These are phyloP conservation scores for Myxozyma sirexii DNA, from an alignment of 805 yeast genomes.

Conservation along the genomic window DNA sequence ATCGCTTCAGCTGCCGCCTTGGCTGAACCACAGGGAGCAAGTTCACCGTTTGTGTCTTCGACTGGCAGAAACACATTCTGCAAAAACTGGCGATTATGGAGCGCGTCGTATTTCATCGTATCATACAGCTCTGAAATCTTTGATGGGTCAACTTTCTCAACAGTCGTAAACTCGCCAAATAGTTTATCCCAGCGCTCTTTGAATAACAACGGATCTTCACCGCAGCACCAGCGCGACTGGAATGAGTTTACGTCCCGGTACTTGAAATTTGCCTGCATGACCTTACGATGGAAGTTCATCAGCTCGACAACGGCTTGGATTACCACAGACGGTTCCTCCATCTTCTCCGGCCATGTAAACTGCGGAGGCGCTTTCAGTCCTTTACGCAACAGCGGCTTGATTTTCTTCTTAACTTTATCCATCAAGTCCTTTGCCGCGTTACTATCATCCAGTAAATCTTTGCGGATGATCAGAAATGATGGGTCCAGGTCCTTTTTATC, in stretches of 20 bases:
- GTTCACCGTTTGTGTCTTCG: slow-evolving; percentile 45
- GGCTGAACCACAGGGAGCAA: neutral
- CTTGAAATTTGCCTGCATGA: slow-evolving; percentile 79
- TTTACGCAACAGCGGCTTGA: slow-evolving; percentile 89
- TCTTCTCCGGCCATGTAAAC: slow-evolving; percentile 97
- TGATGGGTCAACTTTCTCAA: slow-evolving; percentile 96
- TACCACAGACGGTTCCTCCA: slow-evolving; percentile 96
- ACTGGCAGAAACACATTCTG: slow-evolving; percentile 75
- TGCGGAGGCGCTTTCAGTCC: slow-evolving; percentile 97
- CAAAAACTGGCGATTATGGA: slow-evolving; percentile 88
- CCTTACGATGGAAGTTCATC: slow-evolving; percentile 85
- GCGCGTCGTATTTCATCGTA: slow-evolving; percentile 97
- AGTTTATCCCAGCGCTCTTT: slow-evolving; percentile 97
- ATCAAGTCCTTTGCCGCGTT: slow-evolving; percentile 97
- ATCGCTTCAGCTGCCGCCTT: neutral
- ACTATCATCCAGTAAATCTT: slow-evolving; percentile 90
- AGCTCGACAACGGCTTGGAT: slow-evolving; percentile 91
- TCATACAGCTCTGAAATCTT: slow-evolving; percentile 95
- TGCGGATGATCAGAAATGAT: slow-evolving; percentile 77
- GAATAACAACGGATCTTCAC: slow-evolving; percentile 87
- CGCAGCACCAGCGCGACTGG: slow-evolving; percentile 92
- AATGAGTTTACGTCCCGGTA: slow-evolving; percentile 65
- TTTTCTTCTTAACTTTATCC: slow-evolving; percentile 96
- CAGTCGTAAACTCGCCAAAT: slow-evolving; percentile 85
- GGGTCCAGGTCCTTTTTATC: slow-evolving; percentile 73